Evolutionary conservation across 1,284 basidiomycete genomes (phyloP).

Genomic region (Marasmius tenuissimus): DNA sequence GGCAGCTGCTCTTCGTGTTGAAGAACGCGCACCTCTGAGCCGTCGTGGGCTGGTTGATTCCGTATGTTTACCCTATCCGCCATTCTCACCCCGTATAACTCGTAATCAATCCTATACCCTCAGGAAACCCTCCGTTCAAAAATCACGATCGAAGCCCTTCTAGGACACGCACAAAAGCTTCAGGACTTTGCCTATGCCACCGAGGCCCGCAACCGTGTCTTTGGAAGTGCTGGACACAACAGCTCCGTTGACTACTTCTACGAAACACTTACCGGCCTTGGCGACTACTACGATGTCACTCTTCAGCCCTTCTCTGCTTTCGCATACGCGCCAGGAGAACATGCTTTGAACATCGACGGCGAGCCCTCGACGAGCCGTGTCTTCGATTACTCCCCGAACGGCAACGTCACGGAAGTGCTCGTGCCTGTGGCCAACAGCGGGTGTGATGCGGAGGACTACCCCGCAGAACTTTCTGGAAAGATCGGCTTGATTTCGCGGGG

Average conservation of each 20-base stretch:
- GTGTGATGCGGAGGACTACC: constrained; percentile 15
- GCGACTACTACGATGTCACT: background rate
- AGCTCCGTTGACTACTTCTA: background rate
- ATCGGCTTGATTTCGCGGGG: constrained; percentile 25
- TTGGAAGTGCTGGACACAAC: background rate
- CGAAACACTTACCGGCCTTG: background rate
- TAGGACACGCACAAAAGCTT: background rate
- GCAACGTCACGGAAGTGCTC: background rate
- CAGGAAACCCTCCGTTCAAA: background rate
- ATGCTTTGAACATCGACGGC: background rate
- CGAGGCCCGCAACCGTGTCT: background rate
- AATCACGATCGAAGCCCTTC: background rate
- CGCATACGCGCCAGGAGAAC: background rate
- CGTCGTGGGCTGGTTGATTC: background rate
- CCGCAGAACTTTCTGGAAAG: constrained; percentile 18
- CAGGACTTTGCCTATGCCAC: background rate
- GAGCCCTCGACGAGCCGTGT: background rate
- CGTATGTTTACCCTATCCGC: background rate
- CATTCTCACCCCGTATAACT: background rate
- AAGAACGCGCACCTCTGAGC: too few relatives aligned
- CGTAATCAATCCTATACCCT: background rate
- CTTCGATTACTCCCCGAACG: background rate
- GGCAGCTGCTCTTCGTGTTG: too few relatives aligned
- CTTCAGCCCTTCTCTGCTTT: background rate
- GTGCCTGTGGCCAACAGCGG: background rate